phyloP scores from a whole-genome alignment of 257 asterid genomes.

The Solanum virginianum region DNA sequence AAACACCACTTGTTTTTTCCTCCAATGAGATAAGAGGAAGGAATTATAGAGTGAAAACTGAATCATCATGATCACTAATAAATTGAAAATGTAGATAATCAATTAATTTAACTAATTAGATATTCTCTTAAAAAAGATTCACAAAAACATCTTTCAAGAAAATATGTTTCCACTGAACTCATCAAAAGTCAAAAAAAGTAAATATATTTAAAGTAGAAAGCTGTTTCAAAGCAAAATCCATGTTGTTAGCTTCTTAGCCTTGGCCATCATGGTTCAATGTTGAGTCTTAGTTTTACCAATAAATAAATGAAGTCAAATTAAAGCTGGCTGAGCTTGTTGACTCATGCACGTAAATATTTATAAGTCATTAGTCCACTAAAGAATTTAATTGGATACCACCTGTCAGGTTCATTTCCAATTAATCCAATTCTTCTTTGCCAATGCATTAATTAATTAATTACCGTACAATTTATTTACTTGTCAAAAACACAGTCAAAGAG shows the following conservation, averaged over 20 bases:
- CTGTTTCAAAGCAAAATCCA: not conserved
- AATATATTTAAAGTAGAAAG: not conserved
- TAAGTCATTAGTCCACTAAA: constrained; percentile 1
- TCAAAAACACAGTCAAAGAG: too few species aligned
- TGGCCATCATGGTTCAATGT: not conserved
- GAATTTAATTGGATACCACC: constrained; percentile 23
- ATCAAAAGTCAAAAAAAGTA: not conserved
- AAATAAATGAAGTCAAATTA: not conserved
- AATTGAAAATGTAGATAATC: not conserved
- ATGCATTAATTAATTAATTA: too few species aligned
- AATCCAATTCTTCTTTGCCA: not conserved
- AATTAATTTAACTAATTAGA: not conserved
- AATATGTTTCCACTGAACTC: not conserved
- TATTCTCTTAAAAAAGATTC: too few species aligned
- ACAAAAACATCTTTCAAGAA: not conserved
- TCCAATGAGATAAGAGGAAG: not conserved
- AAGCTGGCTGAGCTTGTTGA: not conserved
- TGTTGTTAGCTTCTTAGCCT: not conserved
- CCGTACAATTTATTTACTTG: too few species aligned
- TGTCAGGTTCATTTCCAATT: constrained; percentile 30
- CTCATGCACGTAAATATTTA: not conserved
- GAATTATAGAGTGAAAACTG: too few species aligned
- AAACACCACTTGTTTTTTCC: too few species aligned
- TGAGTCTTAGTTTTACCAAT: not conserved
- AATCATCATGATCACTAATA: not conserved